Evolutionary conservation across 2,329 filamentous ascomycete species (phyloP).

Genomic region (Arthrobotrys musiformis): DNA sequence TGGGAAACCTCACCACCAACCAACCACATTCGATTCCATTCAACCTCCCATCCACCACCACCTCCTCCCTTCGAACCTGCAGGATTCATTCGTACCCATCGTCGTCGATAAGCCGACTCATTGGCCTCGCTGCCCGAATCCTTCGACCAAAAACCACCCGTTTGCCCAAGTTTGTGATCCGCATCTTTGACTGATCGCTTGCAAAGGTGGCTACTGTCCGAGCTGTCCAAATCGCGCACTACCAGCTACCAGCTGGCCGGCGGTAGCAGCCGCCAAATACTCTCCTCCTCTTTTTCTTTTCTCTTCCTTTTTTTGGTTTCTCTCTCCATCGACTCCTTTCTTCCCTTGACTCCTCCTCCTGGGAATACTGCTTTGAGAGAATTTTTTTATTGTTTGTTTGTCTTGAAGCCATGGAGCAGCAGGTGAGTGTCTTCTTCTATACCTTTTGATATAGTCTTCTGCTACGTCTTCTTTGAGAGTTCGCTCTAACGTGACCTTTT

Average conservation of each 20-base stretch:
- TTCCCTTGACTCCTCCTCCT: slow-evolving; percentile 25
- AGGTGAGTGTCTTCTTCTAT: slow-evolving; percentile 30
- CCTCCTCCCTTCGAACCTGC: slow-evolving; percentile 10
- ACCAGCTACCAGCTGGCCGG: slow-evolving; percentile 50
- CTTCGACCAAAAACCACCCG: background rate
- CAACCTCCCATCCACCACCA: background rate
- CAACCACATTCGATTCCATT: background rate
- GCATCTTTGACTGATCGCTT: slow-evolving; percentile 34
- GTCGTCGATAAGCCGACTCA: background rate
- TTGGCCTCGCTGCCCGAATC: slow-evolving; percentile 3
- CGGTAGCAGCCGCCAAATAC: slow-evolving; percentile 51
- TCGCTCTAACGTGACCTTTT: background rate
- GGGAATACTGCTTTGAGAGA: background rate
- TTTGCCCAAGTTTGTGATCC: background rate
- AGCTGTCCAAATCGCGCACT: slow-evolving; percentile 53
- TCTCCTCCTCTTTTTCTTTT: background rate
- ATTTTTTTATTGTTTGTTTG: no score
- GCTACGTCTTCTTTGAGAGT: background rate
- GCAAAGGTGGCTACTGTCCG: slow-evolving; percentile 52
- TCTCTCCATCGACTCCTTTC: background rate
- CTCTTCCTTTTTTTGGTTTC: background rate
- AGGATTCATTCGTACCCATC: slow-evolving; percentile 21
- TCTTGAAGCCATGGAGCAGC: slow-evolving; percentile 43
- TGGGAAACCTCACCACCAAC: slow-evolving; percentile 21
- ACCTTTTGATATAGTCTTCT: background rate